These are phyloP conservation scores for Baudoinia panamericana DNA, from an alignment of 495 filamentous ascomycete genomes.

Conservation along the genomic window DNA sequence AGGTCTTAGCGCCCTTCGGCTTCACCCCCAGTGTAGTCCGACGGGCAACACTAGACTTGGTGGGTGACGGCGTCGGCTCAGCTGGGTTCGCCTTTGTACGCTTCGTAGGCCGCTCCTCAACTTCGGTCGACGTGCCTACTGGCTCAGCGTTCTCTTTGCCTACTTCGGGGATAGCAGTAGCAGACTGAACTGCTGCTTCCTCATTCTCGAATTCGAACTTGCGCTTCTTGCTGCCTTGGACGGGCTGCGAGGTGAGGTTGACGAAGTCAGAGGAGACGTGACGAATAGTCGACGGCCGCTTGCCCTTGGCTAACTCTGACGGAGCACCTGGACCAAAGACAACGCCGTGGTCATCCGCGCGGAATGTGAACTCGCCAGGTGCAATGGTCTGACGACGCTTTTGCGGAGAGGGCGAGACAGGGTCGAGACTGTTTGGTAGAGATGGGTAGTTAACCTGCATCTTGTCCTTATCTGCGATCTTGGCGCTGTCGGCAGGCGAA, in stretches of 20 bases:
- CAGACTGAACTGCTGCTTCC: background rate
- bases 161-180: background rate
- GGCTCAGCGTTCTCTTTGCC: slow-evolving; percentile 20
- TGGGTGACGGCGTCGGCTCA: background rate
- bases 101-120: slow-evolving; percentile 24
- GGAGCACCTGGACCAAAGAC: slow-evolving; percentile 24
- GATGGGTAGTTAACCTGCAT: slow-evolving; percentile 22
- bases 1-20: slow-evolving; percentile 14
- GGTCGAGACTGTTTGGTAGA: slow-evolving; percentile 4
- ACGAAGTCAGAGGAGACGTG: slow-evolving; percentile 17
- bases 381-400: slow-evolving; percentile 12
- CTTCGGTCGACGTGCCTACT: too few species aligned
- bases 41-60: slow-evolving; percentile 1
- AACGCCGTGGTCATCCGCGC: slow-evolving; percentile 18
- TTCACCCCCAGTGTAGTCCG: slow-evolving; percentile 16
- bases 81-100: slow-evolving; percentile 17
- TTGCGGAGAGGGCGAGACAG: slow-evolving; percentile 12
- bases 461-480: slow-evolving; percentile 7
- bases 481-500: too few species aligned
- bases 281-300: slow-evolving; percentile 14
- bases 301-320: slow-evolving; percentile 20
- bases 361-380: slow-evolving; percentile 30
- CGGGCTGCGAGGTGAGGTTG: background rate
- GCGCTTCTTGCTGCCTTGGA: slow-evolving; percentile 26
- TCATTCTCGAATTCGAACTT: slow-evolving; percentile 26